Evolutionary conservation across 345 rosid species (phyloP).

Genomic region (Lepidium aucheri): DNA sequence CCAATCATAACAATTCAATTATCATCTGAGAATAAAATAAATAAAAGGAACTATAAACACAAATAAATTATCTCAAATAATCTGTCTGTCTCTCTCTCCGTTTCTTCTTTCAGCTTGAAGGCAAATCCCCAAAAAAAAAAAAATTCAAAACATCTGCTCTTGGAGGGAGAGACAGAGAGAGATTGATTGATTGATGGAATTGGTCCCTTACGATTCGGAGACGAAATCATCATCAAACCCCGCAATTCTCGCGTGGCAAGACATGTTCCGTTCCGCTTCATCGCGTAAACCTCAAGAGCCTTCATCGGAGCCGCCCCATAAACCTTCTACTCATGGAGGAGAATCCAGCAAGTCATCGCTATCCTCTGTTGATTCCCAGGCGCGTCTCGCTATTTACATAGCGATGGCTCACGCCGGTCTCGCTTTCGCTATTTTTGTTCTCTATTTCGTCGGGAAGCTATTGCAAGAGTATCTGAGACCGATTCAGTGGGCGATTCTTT

Average conservation of each 20-base stretch:
- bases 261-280: constrained; percentile 93
- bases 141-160: not conserved
- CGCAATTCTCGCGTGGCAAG: constrained; percentile 68
- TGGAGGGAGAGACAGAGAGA: constrained; percentile 16
- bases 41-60: not conserved
- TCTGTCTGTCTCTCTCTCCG: not conserved
- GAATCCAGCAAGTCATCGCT: constrained; percentile 23
- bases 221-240: constrained; percentile 35
- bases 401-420: constrained; percentile 99
- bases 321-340: constrained; percentile 2
- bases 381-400: constrained; percentile 81
- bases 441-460: constrained; percentile 65
- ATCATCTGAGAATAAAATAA: not conserved
- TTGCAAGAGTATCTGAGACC: constrained; percentile 82
- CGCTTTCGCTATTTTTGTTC: constrained; percentile 52
- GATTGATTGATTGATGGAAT: constrained; percentile 46
- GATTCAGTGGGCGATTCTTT: constrained; percentile 90
- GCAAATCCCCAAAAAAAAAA: not conserved
- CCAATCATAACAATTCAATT: constrained; percentile 27
- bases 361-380: constrained; percentile 62
- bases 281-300: constrained; percentile 50
- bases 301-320: not conserved
- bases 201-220: constrained; percentile 68
- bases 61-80: not conserved
- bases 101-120: not conserved